Evolutionary conservation across 768 basidiomycete species (phyloP).

Genomic region (Mycena chlorophos): DNA sequence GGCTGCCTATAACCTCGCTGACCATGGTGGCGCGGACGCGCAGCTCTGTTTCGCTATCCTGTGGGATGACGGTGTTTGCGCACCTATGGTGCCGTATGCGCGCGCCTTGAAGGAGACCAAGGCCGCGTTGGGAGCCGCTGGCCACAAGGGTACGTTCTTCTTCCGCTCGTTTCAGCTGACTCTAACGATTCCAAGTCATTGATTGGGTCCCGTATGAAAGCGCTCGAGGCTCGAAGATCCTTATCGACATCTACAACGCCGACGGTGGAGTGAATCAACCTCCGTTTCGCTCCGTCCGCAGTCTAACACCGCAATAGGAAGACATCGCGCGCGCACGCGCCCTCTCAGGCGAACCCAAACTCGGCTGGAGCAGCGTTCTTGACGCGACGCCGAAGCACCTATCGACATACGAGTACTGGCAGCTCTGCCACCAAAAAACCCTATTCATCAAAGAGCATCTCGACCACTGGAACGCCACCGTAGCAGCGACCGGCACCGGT

Average conservation of each 20-base stretch:
- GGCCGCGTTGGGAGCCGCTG: slow-evolving; percentile 54
- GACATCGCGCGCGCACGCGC: slow-evolving; percentile 20
- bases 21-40: slow-evolving; percentile 51
- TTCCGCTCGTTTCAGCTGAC: neutral
- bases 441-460: slow-evolving; percentile 56
- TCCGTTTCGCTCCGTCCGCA: neutral
- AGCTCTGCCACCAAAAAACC: slow-evolving; percentile 51
- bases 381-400: neutral
- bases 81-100: slow-evolving; percentile 62
- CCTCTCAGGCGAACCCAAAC: slow-evolving; percentile 24
- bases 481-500: slow-evolving; percentile 55
- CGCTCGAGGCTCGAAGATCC: slow-evolving; percentile 45
- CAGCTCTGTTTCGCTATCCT: slow-evolving; percentile 57
- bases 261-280: neutral
- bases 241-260: slow-evolving; percentile 38
- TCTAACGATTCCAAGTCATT: slow-evolving; percentile 47
- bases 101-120: slow-evolving; percentile 58
- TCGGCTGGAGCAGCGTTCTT: slow-evolving; percentile 32
- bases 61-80: slow-evolving; percentile 59
- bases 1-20: slow-evolving; percentile 52
- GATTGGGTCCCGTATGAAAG: slow-evolving; percentile 59
- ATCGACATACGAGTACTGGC: slow-evolving; percentile 60
- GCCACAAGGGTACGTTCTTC: slow-evolving; percentile 55
- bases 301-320: slow-evolving; percentile 16
- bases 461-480: slow-evolving; percentile 61